Evolutionary conservation across 1,139 yeast genomes (phyloP).

Genomic region (Suhomyces choctaworum): DNA sequence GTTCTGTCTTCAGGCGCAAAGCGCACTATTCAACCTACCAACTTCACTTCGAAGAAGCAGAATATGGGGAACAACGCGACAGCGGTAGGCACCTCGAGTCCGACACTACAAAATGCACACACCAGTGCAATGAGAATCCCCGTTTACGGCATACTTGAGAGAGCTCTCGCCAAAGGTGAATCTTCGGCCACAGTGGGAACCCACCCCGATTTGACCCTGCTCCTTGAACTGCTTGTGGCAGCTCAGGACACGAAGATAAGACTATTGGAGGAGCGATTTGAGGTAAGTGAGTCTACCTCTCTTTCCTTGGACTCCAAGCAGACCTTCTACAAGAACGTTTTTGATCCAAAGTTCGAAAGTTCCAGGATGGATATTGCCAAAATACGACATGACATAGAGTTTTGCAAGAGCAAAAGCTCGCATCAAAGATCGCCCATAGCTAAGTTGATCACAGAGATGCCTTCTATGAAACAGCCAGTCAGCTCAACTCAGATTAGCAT

Average conservation of each 20-base stretch:
- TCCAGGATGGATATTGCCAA: slow-evolving; percentile 5
- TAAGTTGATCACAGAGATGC: too few species aligned
- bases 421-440: not conserved
- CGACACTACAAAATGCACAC: too few species aligned
- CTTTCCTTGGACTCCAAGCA: slow-evolving; percentile 23
- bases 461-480: not conserved
- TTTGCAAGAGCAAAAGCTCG: not conserved
- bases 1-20: not conserved
- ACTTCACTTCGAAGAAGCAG: not conserved
- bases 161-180: too few species aligned
- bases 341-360: slow-evolving; percentile 15
- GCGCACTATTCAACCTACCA: slow-evolving; percentile 1
- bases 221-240: slow-evolving; percentile 10
- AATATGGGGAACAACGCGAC: too few species aligned
- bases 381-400: not conserved
- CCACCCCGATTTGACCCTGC: too few species aligned
- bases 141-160: too few species aligned
- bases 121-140: too few species aligned
- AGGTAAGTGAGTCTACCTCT: slow-evolving; percentile 21
- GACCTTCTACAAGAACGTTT: slow-evolving; percentile 17
- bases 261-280: slow-evolving; percentile 16
- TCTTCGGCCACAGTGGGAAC: too few species aligned
- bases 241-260: slow-evolving; percentile 16
- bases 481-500: slow-evolving; percentile 1
- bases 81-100: too few species aligned